A percentile compares a stretch with the other conserved stretches of the same genome.
These are phyloP conservation scores for Paspalum notatum DNA, from an alignment of 176 grass and related monocot species.

Conservation along the genomic window DNA sequence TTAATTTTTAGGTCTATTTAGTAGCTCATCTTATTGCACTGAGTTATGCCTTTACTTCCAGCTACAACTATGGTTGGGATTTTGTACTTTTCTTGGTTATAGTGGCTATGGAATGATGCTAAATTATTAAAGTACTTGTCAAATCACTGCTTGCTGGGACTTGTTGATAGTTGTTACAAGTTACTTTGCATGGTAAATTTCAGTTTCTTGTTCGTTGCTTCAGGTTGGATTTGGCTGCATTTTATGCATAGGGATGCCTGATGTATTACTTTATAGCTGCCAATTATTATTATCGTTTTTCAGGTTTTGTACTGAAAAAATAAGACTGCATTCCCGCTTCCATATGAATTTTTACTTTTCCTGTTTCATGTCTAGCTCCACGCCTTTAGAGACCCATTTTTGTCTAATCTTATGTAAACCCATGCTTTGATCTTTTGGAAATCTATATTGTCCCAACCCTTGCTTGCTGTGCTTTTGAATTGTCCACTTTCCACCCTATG, in stretches of 20 bases:
- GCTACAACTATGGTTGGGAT: not conserved
- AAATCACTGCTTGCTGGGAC: not conserved
- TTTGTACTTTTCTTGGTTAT: conserved; percentile 1
- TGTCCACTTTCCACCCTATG: not conserved
- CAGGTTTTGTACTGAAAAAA: not conserved
- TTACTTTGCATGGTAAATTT: not conserved
- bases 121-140: conserved; percentile 31
- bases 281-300: not conserved
- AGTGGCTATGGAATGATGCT: not conserved
- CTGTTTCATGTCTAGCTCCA: not conserved
- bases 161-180: not conserved
- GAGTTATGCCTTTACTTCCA: not conserved
- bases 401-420: not conserved
- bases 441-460: not conserved
- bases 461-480: not conserved
- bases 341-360: not conserved
- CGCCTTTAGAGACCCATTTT: no score
- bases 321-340: not conserved
- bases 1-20: not conserved
- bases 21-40: not conserved
- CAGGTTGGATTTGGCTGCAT: not conserved
- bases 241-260: not conserved
- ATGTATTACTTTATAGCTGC: not conserved
- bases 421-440: not conserved
- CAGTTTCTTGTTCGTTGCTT: not conserved